Percentiles rank a stretch among this genome's conserved stretches.
These are phyloP conservation scores for Metschnikowia reukaufii DNA, from an alignment of 805 yeast species.

Conservation along the genomic window DNA sequence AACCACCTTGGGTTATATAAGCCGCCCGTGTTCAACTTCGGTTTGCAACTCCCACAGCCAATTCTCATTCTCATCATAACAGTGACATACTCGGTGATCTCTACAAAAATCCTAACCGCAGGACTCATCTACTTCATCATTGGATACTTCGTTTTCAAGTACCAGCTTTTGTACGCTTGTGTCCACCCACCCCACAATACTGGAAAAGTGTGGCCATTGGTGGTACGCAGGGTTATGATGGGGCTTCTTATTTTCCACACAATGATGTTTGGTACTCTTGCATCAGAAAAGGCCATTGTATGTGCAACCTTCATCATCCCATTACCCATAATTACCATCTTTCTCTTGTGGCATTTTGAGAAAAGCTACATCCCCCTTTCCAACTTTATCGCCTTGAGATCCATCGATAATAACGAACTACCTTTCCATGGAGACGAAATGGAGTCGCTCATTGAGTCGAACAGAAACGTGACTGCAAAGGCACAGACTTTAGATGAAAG, in stretches of 20 bases:
- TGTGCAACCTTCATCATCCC: slow-evolving; percentile 74
- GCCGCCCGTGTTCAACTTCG: slow-evolving; percentile 92
- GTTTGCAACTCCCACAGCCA: slow-evolving; percentile 89
- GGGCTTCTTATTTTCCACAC: slow-evolving; percentile 84
- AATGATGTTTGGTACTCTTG: slow-evolving; percentile 90
- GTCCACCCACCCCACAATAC: slow-evolving; percentile 97
- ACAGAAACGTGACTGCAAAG: slow-evolving; percentile 15
- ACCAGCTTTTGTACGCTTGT: slow-evolving; percentile 84
- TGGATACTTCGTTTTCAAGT: slow-evolving; percentile 88
- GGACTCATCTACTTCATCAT: slow-evolving; percentile 80
- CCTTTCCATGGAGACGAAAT: slow-evolving; percentile 24
- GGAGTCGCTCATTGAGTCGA: slow-evolving; percentile 18
- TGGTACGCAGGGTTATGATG: slow-evolving; percentile 75
- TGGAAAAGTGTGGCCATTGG: slow-evolving; percentile 93
- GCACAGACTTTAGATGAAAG: slow-evolving; percentile 71
- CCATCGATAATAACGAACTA: slow-evolving; percentile 54
- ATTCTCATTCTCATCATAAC: slow-evolving; percentile 81
- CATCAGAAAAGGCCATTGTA: slow-evolving; percentile 74
- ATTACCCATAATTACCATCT: slow-evolving; percentile 66
- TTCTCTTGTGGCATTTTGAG: slow-evolving; percentile 77
- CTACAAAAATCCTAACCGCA: slow-evolving; percentile 81
- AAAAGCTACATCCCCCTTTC: slow-evolving; percentile 77
- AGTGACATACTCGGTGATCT: slow-evolving; percentile 82
- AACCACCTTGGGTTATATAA: slow-evolving; percentile 72
- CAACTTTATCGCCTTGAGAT: slow-evolving; percentile 81